A percentile compares a stretch with the other conserved stretches of the same genome.
Conservation (phyloP, 1,139 yeast genomes). For the Lizanozyma gosingica region DNA sequence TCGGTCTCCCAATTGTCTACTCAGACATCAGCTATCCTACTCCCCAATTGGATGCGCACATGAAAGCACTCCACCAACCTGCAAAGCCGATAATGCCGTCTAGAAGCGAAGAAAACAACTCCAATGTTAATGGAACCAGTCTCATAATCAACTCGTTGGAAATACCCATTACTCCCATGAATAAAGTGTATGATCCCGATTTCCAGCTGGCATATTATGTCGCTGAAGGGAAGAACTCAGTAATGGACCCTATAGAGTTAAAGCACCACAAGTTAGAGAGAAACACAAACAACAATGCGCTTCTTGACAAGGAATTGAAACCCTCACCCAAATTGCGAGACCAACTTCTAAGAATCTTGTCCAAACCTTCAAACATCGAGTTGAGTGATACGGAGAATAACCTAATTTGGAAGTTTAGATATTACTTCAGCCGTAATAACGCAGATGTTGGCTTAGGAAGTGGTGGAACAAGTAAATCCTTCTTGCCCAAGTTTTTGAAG, state of each 20-base stretch:
- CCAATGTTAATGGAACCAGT: slow-evolving; percentile 11
- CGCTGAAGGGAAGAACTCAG: slow-evolving; percentile 33
- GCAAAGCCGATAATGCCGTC: slow-evolving; percentile 9
- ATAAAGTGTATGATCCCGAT: slow-evolving; percentile 31
- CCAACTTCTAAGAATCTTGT: slow-evolving; percentile 56
- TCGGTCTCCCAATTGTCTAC: slow-evolving; percentile 75
- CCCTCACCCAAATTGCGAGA: slow-evolving; percentile 83
- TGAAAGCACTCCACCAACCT: slow-evolving; percentile 4
- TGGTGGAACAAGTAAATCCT: slow-evolving; percentile 32
- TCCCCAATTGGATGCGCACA: slow-evolving; percentile 20
- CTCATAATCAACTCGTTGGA: slow-evolving; percentile 28
- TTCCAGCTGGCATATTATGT: slow-evolving; percentile 19
- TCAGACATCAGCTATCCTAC: slow-evolving; percentile 46
- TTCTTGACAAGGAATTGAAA: slow-evolving; percentile 75
- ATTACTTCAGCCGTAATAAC: slow-evolving; percentile 64
- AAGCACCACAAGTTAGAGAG: slow-evolving; percentile 82
- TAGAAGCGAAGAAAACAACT: slow-evolving; percentile 6
- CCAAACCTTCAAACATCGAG: slow-evolving; percentile 77
- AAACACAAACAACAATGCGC: slow-evolving; percentile 60
- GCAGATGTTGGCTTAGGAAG: slow-evolving; percentile 10
- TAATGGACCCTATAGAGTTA: slow-evolving; percentile 82
- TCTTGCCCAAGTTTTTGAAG: slow-evolving; percentile 77
- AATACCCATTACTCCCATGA: slow-evolving; percentile 16
- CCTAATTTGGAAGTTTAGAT: slow-evolving; percentile 85
- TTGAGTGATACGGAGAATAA: slow-evolving; percentile 79